A percentile compares a stretch with the other conserved stretches of the same genome.
These are phyloP conservation scores for Acarospora socialis DNA, from an alignment of 2,329 filamentous ascomycete genomes.

Conservation along the genomic window DNA sequence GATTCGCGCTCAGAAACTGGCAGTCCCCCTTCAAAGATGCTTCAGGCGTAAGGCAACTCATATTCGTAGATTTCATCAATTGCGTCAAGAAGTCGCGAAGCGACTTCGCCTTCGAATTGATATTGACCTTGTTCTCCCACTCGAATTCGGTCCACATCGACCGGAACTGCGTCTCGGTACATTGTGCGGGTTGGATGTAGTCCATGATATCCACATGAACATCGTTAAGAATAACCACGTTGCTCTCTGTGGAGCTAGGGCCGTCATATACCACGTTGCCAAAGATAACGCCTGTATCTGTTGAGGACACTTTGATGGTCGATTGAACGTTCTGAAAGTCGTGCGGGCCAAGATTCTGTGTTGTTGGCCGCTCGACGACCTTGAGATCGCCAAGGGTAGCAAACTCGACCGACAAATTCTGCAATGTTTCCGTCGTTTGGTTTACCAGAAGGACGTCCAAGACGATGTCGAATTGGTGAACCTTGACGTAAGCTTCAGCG, in stretches of 20 bases:
- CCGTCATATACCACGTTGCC: slow-evolving; percentile 98
- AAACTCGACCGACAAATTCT: slow-evolving; percentile 95
- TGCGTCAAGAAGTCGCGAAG: slow-evolving; percentile 85
- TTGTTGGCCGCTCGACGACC: slow-evolving; percentile 90
- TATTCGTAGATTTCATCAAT: slow-evolving; percentile 95
- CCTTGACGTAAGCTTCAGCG: slow-evolving; percentile 96
- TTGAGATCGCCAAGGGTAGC: slow-evolving; percentile 96
- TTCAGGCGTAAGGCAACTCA: slow-evolving; percentile 94
- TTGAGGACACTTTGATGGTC: slow-evolving; percentile 96
- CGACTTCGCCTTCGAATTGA: slow-evolving; percentile 90
- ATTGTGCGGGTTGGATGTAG: slow-evolving; percentile 94
- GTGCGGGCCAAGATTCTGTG: slow-evolving; percentile 86
- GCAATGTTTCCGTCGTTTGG: slow-evolving; percentile 88
- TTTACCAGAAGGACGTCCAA: slow-evolving; percentile 94
- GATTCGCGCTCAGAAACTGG: slow-evolving; percentile 91
- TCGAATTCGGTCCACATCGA: slow-evolving; percentile 99
- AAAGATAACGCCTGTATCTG: slow-evolving; percentile 96
- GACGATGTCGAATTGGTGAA: slow-evolving; percentile 97
- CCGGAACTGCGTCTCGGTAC: slow-evolving; percentile 94
- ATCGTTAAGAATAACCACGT: slow-evolving; percentile 95
- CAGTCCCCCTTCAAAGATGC: slow-evolving; percentile 94
- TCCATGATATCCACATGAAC: slow-evolving; percentile 99
- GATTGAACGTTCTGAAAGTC: slow-evolving; percentile 98
- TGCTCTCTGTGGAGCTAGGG: slow-evolving; percentile 77
- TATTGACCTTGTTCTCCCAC: slow-evolving; percentile 99